phyloP scores from a whole-genome alignment of 345 rosid genomes.

The Lepidium didymum region DNA sequence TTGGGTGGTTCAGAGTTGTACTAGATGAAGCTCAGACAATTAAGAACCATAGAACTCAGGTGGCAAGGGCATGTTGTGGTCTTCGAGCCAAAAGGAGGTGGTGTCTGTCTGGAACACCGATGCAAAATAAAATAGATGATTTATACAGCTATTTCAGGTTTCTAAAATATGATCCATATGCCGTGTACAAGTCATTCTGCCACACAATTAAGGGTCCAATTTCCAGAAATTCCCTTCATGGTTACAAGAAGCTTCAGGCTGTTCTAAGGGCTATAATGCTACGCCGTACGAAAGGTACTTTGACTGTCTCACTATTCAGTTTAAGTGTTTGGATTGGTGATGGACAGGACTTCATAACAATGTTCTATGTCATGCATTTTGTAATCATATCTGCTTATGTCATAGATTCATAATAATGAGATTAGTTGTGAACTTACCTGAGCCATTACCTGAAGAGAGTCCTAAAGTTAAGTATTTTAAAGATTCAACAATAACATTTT shows the following conservation, averaged over 20 bases:
- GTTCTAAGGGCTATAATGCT: slow-evolving; percentile 82
- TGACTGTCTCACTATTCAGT: neutral
- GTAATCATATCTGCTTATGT: neutral
- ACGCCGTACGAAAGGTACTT: slow-evolving; percentile 95
- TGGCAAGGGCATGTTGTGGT: slow-evolving; percentile 93
- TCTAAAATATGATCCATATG: slow-evolving; percentile 82
- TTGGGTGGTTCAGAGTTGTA: slow-evolving; percentile 76
- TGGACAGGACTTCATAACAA: neutral
- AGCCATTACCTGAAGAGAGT: slow-evolving; percentile 4
- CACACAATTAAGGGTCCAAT: slow-evolving; percentile 60
- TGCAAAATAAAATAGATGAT: slow-evolving; percentile 89
- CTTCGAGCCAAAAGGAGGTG: slow-evolving; percentile 94
- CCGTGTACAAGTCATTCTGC: slow-evolving; percentile 56
- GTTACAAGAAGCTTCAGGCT: slow-evolving; percentile 93
- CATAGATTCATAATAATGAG: neutral
- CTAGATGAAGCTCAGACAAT: slow-evolving; percentile 99
- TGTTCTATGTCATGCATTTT: neutral
- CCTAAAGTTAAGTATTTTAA: neutral
- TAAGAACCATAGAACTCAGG: slow-evolving; percentile 95
- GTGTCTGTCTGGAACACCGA: slow-evolving; percentile 99
- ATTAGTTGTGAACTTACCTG: slow-evolving; percentile 2
- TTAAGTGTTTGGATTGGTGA: neutral
- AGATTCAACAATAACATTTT: neutral
- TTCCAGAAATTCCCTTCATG: slow-evolving; percentile 56
- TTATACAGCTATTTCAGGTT: slow-evolving; percentile 95